Evolutionary conservation across 2,329 filamentous ascomycete genomes (phyloP), one percentile per base, ranked within the genome.

Genomic region (Neofusicoccum sp.): DNA sequence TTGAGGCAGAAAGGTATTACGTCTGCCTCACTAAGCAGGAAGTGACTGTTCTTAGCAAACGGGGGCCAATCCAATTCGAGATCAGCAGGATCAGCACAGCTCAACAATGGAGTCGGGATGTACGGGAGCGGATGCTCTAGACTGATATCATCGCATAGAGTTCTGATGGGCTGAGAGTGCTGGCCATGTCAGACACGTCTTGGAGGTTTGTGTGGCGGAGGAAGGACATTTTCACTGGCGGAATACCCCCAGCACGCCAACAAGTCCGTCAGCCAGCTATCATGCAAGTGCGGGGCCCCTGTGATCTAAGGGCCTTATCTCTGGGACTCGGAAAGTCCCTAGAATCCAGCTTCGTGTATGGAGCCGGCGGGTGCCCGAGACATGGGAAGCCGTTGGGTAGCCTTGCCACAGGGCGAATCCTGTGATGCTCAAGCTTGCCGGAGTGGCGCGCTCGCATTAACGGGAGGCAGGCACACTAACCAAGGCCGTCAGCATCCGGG

Each of bases 11-110:
- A 39, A 56, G 29, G 12, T 33, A 56, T 56, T 43, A 56, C 52
- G 52, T 56, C 37, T 29, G 39, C 52, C 52, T 56, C 52, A 56
- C 52, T 56, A 56, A 56, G 52, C 52, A 33, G 52, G 52, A 56
- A 37, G 37, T 56, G 37, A 33, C n/a, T 52, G 48, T 22, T 37
- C 34, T 52, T 6, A 11, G 48, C 34, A 12, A 11, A 28, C 22
- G 22, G 22, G 22, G 22, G 22, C 48, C 52, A 56, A 56, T 56
- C 37, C 28, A 12, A 5, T 44, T 56, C 29, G 12, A 34, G 37
- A 43, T 43, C 37, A 36, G 43, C 28, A 36, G n/a, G 41, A 34
- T 58, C 54, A 58, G 39, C 54, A 37, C 41, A 45, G n/a, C 39
- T 34, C 39, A 33, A 36, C 39, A 14, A 9, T 39, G 39, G 41